A percentile compares a stretch with the other conserved stretches of the same genome.
phyloP scores from a whole-genome alignment of 768 basidiomycete species.

The Pleurotus citrinopileatus region DNA sequence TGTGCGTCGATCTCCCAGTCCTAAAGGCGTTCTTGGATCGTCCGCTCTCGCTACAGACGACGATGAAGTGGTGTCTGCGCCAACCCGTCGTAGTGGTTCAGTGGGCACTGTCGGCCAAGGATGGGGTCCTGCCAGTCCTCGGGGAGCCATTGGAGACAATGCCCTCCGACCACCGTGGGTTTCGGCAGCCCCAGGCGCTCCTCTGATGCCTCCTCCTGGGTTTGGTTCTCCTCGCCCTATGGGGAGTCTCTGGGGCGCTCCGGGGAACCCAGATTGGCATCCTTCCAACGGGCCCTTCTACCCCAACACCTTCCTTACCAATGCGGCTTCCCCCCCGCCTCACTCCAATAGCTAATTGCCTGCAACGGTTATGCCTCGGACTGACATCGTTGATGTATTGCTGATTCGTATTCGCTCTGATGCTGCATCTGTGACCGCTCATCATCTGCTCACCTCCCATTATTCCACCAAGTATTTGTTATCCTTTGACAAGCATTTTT shows the following conservation, averaged over 20 bases:
- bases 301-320: constrained; percentile 41
- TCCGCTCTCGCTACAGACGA: constrained; percentile 77
- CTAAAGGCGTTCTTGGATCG: constrained; percentile 71
- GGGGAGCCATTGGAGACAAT: constrained; percentile 33
- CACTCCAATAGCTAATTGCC: constrained; percentile 20
- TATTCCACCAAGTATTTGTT: constrained; percentile 6
- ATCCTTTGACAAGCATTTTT: constrained; percentile 6
- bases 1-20: constrained; percentile 43
- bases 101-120: constrained; percentile 40
- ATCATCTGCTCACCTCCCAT: neutral
- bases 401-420: neutral
- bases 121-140: constrained; percentile 50
- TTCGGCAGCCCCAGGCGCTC: constrained; percentile 33
- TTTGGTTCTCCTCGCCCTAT: constrained; percentile 19
- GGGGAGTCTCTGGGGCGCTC: constrained; percentile 37
- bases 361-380: neutral
- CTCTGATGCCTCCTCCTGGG: constrained; percentile 17
- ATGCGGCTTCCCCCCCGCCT: constrained; percentile 46
- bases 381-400: neutral
- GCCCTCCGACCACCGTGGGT: constrained; percentile 47
- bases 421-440: constrained; percentile 6
- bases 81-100: constrained; percentile 36
- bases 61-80: constrained; percentile 65
- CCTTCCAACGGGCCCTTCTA: constrained; percentile 40
- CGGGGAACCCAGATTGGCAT: constrained; percentile 45